phyloP scores from a whole-genome alignment of 2,329 filamentous ascomycete species.

The Coniochaeta pulveracea region DNA sequence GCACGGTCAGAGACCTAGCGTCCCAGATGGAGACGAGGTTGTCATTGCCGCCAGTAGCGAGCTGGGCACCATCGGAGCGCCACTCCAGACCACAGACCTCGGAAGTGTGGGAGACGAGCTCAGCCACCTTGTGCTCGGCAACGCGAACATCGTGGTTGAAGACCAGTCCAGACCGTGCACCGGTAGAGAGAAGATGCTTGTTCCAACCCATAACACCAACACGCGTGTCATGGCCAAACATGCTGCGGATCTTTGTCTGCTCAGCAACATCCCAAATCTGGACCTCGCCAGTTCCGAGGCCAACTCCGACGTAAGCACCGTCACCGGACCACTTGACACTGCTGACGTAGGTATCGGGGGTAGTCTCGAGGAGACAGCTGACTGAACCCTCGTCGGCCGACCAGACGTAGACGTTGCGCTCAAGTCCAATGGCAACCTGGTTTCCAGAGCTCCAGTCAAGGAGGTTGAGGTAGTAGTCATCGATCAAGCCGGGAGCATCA shows the following conservation, averaged over 20 bases:
- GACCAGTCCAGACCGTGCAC: conserved; percentile 85
- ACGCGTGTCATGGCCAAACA: conserved; percentile 94
- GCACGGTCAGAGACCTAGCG: conserved; percentile 80
- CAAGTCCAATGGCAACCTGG: conserved; percentile 94
- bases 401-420: conserved; percentile 97
- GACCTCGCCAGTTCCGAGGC: conserved; percentile 88
- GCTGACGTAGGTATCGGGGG: conserved; percentile 87
- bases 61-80: conserved; percentile 91
- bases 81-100: conserved; percentile 98
- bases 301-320: conserved; percentile 90
- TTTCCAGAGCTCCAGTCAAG: conserved; percentile 97
- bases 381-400: conserved; percentile 90
- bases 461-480: conserved; percentile 98
- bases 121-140: conserved; percentile 94
- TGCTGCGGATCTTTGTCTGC: conserved; percentile 89
- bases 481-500: conserved; percentile 88
- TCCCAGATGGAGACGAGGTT: conserved; percentile 99
- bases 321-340: conserved; percentile 99
- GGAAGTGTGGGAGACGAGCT: conserved; percentile 92
- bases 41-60: conserved; percentile 96
- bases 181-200: conserved; percentile 94
- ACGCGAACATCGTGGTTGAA: conserved; percentile 98
- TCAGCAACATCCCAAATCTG: conserved; percentile 99
- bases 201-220: conserved; percentile 99
- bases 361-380: conserved; percentile 77